Base-by-base conservation (phyloP, 371 early-diverging fungal genomes). In the Mucor mucedo region DNA sequence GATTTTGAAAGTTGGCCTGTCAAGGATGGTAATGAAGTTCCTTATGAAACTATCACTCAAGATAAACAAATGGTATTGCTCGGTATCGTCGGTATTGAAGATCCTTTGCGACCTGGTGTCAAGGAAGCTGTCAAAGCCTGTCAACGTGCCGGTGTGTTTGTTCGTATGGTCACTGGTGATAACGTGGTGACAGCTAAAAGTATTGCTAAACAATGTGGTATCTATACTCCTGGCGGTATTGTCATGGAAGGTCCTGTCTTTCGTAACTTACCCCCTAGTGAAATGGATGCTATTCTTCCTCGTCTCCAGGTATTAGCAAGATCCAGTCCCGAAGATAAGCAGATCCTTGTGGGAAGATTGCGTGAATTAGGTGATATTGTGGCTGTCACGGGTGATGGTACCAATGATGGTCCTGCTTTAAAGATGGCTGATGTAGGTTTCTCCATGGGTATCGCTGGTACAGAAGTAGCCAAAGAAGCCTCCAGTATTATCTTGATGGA, bases 101-200 rank as follows among this genome's bases (percentile, higher is more conserved):
- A 91, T 74, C 89, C 89, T 32, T 73, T 90, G 9, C 80, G 92
- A 61, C 77, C 78, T 4, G 87, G 87, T 69, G 90, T 91, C 3
- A 71, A 75, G 16, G 87, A 90, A 55, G 87, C 89, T 38, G 87
- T 91, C 16, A 55, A 66, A 16, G 71, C 71, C 8, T 90, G 88
- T 71, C 82, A 86, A 69, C 70, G 79, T 32, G 94, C 93, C 39
- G 93, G 93, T 50, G 88, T 93, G 28, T 72, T 82, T 65, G 85
- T 93, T 39, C 85, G 90, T 14, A 93, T 93, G 92, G 91, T 93
- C 8, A 92, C 92, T 28, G 92, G 92, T 62, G 92, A 92, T 72
- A 87, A 89, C 60, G 58, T 89, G 33, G 68, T 81, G 27, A 90
- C 88, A 14, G 91, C 92, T n/a, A 78, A 80, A 61, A 76, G 82